These are phyloP conservation scores for Lasiosphaeria miniovina DNA, from an alignment of 495 filamentous ascomycete genomes.

Conservation along the genomic window DNA sequence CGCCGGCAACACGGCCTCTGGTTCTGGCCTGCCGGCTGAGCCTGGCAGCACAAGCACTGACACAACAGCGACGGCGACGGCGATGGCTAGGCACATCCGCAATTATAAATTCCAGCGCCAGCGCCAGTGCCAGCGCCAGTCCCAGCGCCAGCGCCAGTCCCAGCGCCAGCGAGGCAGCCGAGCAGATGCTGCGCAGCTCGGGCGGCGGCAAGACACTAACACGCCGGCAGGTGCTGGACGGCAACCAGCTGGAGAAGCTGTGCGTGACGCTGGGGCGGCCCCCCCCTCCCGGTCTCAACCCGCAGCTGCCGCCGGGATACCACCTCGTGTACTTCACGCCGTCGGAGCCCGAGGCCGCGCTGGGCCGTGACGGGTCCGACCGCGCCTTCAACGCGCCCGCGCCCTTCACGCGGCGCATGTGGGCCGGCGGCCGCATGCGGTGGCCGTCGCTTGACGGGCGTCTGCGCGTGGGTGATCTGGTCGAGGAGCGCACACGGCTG, in stretches of 20 bases:
- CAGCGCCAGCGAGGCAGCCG: no score
- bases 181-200: no score
- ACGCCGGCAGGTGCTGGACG: conserved; percentile 51
- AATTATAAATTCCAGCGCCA: no score
- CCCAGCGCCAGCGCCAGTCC: no score
- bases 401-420: conserved; percentile 66
- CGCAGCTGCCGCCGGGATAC: conserved; percentile 54
- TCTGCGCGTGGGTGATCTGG: conserved; percentile 46
- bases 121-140: no score
- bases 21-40: no score
- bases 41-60: no score
- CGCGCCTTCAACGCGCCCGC: conserved; percentile 53
- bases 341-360: conserved; percentile 44
- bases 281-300: conserved; percentile 31
- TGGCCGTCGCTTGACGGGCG: conserved; percentile 33
- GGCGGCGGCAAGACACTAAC: conserved; percentile 16
- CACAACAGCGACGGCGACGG: no score
- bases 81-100: no score
- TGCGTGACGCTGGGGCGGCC: conserved; percentile 50
- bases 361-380: conserved; percentile 62
- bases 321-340: conserved; percentile 63
- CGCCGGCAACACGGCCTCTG: no score
- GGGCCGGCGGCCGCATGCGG: conserved; percentile 61
- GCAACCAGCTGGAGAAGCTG: conserved; percentile 58
- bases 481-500: conserved; percentile 56